Conservation (phyloP, 148 eudicot genomes). For the Camellia granthamiana region DNA sequence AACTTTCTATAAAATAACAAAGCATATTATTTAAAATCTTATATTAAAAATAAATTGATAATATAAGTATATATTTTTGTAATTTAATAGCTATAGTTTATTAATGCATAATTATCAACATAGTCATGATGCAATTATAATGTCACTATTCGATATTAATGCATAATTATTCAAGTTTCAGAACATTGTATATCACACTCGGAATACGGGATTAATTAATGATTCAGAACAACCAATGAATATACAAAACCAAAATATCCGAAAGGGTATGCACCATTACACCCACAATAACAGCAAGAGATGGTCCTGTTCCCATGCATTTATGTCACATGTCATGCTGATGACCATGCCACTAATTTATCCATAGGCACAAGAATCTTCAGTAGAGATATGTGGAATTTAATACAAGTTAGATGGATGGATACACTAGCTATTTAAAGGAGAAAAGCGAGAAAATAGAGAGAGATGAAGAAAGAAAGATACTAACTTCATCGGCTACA, state of each 20-base stretch:
- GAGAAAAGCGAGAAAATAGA: neutral
- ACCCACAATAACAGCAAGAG: neutral
- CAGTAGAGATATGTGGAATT: neutral
- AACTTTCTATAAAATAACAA: no score
- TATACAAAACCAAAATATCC: neutral
- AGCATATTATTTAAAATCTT: no score
- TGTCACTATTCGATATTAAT: no score
- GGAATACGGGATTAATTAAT: neutral
- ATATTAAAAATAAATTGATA: no score
- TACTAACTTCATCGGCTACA: slow-evolving; percentile 65
- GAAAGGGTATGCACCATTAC: neutral
- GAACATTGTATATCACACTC: no score
- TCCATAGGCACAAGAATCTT: slow-evolving; percentile 5
- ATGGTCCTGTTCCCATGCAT: neutral
- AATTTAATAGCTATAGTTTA: no score
- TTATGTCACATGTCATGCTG: neutral
- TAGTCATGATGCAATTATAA: no score
- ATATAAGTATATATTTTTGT: no score
- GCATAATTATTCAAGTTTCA: no score
- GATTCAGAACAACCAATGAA: neutral
- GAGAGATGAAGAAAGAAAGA: neutral
- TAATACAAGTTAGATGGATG: neutral
- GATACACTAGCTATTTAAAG: neutral
- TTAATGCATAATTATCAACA: no score
- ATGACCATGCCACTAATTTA: slow-evolving; percentile 1